Evolutionary conservation across 1,139 yeast genomes (phyloP), one percentile per base, ranked within the genome.

Genomic region (Candida mesenterica): DNA sequence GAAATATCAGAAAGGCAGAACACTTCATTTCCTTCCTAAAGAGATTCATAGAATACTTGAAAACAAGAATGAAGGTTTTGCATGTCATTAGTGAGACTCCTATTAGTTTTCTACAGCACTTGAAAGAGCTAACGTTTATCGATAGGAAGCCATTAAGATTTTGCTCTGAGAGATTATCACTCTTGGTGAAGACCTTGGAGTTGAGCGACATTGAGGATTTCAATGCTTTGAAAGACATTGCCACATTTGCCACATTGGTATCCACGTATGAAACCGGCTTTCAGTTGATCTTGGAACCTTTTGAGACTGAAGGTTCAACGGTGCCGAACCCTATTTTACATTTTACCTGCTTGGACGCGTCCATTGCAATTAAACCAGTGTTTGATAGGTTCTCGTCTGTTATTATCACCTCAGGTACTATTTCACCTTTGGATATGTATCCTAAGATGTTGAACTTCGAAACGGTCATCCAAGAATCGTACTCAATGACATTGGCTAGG

Each of bases 51-150:
- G 99, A 94, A 55, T 92, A 94, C 60, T 68, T 92, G 50, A 92
- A 92, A 53, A 92, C 97, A 3, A 79, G 98, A 61, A 92, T 92
- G 98, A 92, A 92, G 64, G 97, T 92, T 1, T 64, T 94, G 33
- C 97, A 92, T 64, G 98, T 94, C 32, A 89, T 92, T 31, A 88
- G 97, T 29, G 99, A 92, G 57, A 94, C 98, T 0, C 98, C 99
- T 0, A 75, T 81, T 5, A 88, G 97, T 35, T 92, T 92, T 55
- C 61, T 92, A 41, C 95, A 87, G 57, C 98, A 92, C 66, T 66
- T 94, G 52, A 90, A 90, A 55, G 97, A 92, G 42, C 61, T 92
- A 38, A 94, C 98, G 0, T 94, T 81, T 53, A 94, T 92, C 34
- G 98, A 92, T 49, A 67, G 82, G 42, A 92, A 92, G 51, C 99